phyloP scores from a whole-genome alignment of 2,329 filamentous ascomycete species.

The Calonectria henricotiae region DNA sequence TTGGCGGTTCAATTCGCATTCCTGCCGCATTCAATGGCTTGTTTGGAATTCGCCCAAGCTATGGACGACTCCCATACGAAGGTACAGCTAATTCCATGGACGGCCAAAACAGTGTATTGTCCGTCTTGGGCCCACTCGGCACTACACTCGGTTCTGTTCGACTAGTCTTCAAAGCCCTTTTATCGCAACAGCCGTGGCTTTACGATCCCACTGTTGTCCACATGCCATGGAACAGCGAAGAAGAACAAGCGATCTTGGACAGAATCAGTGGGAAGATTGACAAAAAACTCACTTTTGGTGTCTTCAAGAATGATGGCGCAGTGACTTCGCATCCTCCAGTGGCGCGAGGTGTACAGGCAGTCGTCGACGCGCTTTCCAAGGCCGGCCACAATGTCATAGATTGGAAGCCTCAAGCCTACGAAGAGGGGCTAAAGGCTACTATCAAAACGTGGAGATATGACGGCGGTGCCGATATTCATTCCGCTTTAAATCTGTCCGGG shows the following conservation, averaged over 20 bases:
- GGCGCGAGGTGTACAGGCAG: background rate
- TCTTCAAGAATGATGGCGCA: background rate
- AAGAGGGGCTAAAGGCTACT: background rate
- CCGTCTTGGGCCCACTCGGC: background rate
- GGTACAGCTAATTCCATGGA: conserved; percentile 9
- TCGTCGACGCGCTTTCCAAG: background rate
- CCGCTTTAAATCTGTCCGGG: background rate
- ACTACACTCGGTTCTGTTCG: background rate
- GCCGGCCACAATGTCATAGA: background rate
- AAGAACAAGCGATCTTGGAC: background rate
- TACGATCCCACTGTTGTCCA: background rate
- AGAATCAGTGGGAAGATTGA: background rate
- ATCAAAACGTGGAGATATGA: background rate
- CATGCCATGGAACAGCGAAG: background rate
- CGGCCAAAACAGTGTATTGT: background rate
- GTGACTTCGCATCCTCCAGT: conserved; percentile 5
- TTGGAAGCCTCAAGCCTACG: background rate
- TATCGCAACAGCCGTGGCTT: conserved; percentile 8
- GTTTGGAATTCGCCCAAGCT: background rate
- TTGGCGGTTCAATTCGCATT: conserved; percentile 1
- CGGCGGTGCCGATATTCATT: background rate
- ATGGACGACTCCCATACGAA: conserved; percentile 7
- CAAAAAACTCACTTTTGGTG: background rate
- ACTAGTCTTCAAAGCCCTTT: background rate
- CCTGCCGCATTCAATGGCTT: conserved; percentile 13